phyloP scores from a whole-genome alignment of 495 filamentous ascomycete genomes.

The Pseudoneurospora amorphoporcata region DNA sequence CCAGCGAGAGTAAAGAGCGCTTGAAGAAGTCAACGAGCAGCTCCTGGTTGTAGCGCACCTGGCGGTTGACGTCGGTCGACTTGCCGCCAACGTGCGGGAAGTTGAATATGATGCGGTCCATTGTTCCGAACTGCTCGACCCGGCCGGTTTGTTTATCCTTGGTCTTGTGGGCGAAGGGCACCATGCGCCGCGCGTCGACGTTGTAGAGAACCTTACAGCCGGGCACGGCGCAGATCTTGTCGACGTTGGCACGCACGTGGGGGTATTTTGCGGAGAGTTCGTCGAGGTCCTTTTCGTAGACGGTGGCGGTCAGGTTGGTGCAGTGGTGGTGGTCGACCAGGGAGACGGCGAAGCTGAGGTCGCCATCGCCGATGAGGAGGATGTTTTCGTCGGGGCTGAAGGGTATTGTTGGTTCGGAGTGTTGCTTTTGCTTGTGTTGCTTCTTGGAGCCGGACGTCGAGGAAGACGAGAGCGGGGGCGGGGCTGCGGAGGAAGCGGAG shows the following conservation, averaged over 20 bases:
- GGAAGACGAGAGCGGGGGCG: neutral
- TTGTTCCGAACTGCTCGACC: slow-evolving; percentile 30
- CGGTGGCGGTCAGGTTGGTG: slow-evolving; percentile 46
- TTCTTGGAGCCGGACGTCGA: neutral
- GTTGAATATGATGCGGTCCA: slow-evolving; percentile 81
- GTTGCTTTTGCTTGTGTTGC: slow-evolving; percentile 18
- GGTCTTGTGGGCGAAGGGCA: slow-evolving; percentile 27
- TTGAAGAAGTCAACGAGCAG: slow-evolving; percentile 77
- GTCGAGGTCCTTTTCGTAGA: slow-evolving; percentile 33
- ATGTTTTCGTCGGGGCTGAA: slow-evolving; percentile 61
- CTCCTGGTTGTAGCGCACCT: slow-evolving; percentile 87
- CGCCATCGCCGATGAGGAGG: slow-evolving; percentile 84
- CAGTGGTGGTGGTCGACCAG: slow-evolving; percentile 63
- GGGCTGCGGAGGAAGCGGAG: neutral
- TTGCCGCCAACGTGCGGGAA: slow-evolving; percentile 94
- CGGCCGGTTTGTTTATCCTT: slow-evolving; percentile 6
- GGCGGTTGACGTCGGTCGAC: slow-evolving; percentile 84
- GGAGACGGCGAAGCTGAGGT: slow-evolving; percentile 81
- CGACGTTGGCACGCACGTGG: slow-evolving; percentile 52
- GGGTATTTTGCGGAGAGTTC: slow-evolving; percentile 65
- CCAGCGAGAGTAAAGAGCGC: slow-evolving; percentile 32
- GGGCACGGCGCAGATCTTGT: slow-evolving; percentile 34
- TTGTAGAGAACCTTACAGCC: slow-evolving; percentile 49
- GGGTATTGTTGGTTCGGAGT: slow-evolving; percentile 55
- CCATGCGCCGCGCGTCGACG: slow-evolving; percentile 66